Base-by-base conservation (phyloP, 2,329 filamentous ascomycete species). In the Aspergillus carbonarius region DNA sequence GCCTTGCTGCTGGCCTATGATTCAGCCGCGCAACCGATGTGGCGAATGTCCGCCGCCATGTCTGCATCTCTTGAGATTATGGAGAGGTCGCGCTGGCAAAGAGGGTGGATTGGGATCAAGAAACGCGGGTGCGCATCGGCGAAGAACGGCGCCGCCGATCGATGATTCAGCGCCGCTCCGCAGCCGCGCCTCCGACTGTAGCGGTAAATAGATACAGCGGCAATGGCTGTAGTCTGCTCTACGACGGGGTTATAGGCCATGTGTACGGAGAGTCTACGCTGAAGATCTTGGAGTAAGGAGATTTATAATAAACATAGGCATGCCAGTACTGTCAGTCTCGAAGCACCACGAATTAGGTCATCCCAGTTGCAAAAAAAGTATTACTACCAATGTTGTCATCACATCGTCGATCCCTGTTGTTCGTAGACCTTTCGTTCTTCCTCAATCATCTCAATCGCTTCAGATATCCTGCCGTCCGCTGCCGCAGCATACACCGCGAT, bases 361-460 rank as follows among this genome's bases (percentile, higher is more conserved):
- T 54, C 44, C 18, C 37, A 54, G 47, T 37, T 56, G 50, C 32
- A 48, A 32, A 57, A 57, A 23, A 50, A 50, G 47, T 27, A 40
- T 32, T 27, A 15, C 15, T 53, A 52, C n/a, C 42, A 30, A 37
- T 32, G 15, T 39, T 30, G 30, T 48, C 50, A 63, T 57, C 35
- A 65, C 42, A 50, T 51, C 27, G 44, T 49, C 32, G 59, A 56
- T 40, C 57, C 47, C 23, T 66, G 69, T 47, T 73, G 66, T 34
- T 72, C 70, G 65, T 78, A 79, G 3, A 68, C 76, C 57, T 73
- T 75, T 44, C 76, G 72, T 59, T 81, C 79, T 59, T 81, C 79
- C 59, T 81, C 79, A 61, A 82, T 80, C 74, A 81, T 79, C 48
- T 81, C 79, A 63, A 82, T 80, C 2, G 79, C 79, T 54, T 79